Evolutionary conservation across 345 rosid genomes (phyloP), one percentile per base, ranked within the genome.

Genomic region (Salix brachista): DNA sequence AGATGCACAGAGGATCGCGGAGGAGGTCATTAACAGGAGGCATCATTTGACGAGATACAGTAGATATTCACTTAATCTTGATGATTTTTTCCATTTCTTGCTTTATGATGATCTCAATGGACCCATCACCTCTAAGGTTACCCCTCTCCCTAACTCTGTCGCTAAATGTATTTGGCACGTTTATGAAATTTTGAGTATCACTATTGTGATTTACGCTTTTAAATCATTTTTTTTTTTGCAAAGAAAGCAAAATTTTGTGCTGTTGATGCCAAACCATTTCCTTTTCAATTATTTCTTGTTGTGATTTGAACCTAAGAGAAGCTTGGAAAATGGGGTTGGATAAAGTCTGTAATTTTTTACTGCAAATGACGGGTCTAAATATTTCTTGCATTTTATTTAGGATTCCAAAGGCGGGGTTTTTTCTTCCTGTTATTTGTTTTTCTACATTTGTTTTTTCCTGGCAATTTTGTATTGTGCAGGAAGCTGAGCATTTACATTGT

Each of bases 61-160:
- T 32, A 62, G 78, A 46, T n/a, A 69, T 23, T 75, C 72, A 12
- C 78, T 81, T 54, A 74, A 73, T 69, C 78, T 81, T 17, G 76
- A 77, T 28, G 81, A 77, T 23, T 81, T 81, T 26, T 81, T 81
- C 75, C 76, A 77, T 65, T 69, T 73, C 78, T 65, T 81, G 78
- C 78, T 77, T 37, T 70, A 25, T n/a, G 81, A 81, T 69, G 84
- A 81, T 41, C 67, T 81, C 74, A 81, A 77, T 41, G 84, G 81
- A 8, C 81, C 78, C 18, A 42, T 81, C 66, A 28, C 37, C 25
- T 21, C 76, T 13, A 37, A 81, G 80, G 84, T 81, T 67, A 6
- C 21, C 4, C 44, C 60, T 21, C 21, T 10, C 37, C 42, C 30
- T 32, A 54, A 6, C 42, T 37, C 54, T 23, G 5, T 42, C 46